A percentile compares a stretch with the other conserved stretches of the same genome.
phyloP scores from a whole-genome alignment of 2,329 filamentous ascomycete species.

The Chaetomium olivaceum region DNA sequence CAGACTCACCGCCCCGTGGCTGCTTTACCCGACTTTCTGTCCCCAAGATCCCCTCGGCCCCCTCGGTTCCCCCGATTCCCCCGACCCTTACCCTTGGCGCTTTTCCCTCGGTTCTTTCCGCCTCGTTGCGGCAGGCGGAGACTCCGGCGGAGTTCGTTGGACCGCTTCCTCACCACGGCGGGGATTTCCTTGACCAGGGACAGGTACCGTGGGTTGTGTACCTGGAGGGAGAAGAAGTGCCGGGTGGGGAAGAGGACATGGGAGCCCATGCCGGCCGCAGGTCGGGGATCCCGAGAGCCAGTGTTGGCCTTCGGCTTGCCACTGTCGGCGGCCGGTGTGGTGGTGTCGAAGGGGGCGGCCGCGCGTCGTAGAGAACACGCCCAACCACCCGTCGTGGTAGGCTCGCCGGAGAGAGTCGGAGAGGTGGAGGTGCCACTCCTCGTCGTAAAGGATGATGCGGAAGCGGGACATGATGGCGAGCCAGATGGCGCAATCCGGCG shows the following conservation, averaged over 20 bases:
- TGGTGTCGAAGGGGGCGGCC: neutral
- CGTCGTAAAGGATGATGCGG: neutral
- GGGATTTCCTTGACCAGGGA: neutral
- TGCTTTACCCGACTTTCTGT: no score
- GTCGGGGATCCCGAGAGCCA: neutral
- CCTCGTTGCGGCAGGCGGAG: neutral
- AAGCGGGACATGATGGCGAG: neutral
- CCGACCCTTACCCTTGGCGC: no score
- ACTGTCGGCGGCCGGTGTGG: neutral
- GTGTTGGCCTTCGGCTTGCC: neutral
- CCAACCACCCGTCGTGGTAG: neutral
- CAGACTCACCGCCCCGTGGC: no score
- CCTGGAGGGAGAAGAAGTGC: neutral
- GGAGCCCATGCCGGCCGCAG: no score
- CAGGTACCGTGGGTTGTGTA: neutral
- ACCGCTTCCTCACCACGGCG: neutral
- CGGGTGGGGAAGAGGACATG: neutral
- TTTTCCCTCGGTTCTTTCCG: no score
- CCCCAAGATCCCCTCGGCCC: no score
- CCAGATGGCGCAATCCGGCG: neutral
- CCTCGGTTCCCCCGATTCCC: no score
- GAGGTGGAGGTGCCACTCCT: neutral
- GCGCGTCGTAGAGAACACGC: neutral
- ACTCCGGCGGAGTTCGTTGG: neutral
- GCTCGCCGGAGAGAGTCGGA: neutral